These are phyloP conservation scores for Penicillium salamii DNA, from an alignment of 495 filamentous ascomycete genomes.

Conservation along the genomic window DNA sequence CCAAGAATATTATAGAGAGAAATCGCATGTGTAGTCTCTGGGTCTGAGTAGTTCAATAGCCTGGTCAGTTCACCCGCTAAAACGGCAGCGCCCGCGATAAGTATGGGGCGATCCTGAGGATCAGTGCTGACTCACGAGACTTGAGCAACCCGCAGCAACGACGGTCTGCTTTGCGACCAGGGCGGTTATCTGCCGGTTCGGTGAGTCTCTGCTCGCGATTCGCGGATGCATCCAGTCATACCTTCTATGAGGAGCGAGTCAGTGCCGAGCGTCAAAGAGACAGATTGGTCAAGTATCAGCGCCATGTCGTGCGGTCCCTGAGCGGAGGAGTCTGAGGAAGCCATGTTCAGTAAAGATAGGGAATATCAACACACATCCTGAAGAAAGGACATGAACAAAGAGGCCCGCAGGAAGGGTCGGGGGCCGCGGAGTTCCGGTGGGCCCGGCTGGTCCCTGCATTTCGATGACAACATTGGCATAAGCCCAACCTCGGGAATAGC, in stretches of 20 bases:
- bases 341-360: constrained; percentile 23
- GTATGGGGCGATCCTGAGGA: constrained; percentile 8
- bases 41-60: constrained; percentile 6
- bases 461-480: neutral
- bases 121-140: constrained; percentile 29
- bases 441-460: constrained; percentile 2
- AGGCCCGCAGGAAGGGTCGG: neutral
- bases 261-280: constrained; percentile 60
- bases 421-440: constrained; percentile 12
- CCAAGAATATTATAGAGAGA: constrained; percentile 84
- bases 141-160: constrained; percentile 36
- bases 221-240: constrained; percentile 25
- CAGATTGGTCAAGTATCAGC: constrained; percentile 55
- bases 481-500: too few species aligned
- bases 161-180: constrained; percentile 30
- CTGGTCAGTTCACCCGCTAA: constrained; percentile 14
- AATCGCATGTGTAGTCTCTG: constrained; percentile 51
- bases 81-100: constrained; percentile 4
- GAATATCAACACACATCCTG: constrained; percentile 1
- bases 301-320: constrained; percentile 38
- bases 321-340: constrained; percentile 16
- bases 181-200: constrained; percentile 28
- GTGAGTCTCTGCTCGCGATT: constrained; percentile 1
- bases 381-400: constrained; percentile 1
- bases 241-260: constrained; percentile 65